Evolutionary conservation across 495 filamentous ascomycete species (phyloP), one percentile per base, ranked within the genome.

Genomic region (Xylaria longipes): DNA sequence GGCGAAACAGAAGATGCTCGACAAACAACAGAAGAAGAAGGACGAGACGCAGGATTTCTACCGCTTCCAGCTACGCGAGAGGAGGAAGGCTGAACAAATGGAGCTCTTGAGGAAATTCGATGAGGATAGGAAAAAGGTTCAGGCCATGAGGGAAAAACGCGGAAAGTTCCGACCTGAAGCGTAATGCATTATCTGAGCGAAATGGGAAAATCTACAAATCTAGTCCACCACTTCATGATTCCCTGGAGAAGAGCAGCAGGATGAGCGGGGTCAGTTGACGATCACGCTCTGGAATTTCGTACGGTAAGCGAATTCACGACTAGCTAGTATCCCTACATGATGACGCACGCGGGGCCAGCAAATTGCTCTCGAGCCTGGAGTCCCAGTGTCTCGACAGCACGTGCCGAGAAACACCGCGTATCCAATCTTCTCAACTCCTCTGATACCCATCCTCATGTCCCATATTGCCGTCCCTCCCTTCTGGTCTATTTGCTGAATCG

Each of bases 21-120:
- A 94, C 83, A 89, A 87, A 82, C 82, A 86, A 57, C 84, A 87
- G 76, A 88, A 87, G 80, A 89, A 87, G 82, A 89, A 85, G 82
- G 82, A 86, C 57, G 91, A 89, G 9, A 80, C 89, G 73, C 87
- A 88, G 43, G 91, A 94, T 75, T 98, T 99, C 80, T 99, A 99
- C 80, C 89, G 94, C 70, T 99, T 98, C 85, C 96, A 99, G 87
- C 86, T 88, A 73, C 83, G 95, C 61, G 95, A 98, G 85, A 91
- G 91, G 84, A 89, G 90, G 84, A 99, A 99, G 87, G 89, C 89
- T 75, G 87, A 89, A 73, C 92, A 94, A 79, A 85, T 86, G 25
- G 88, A 92, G 72, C 80, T 97, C 75, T 77, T 90, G 65, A 85
- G 82, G 78, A 82, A 81, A 69, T 93, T 93, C 77, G 90, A 92